Conservation (phyloP, 495 filamentous ascomycete species). For the Xylaria sp. region DNA sequence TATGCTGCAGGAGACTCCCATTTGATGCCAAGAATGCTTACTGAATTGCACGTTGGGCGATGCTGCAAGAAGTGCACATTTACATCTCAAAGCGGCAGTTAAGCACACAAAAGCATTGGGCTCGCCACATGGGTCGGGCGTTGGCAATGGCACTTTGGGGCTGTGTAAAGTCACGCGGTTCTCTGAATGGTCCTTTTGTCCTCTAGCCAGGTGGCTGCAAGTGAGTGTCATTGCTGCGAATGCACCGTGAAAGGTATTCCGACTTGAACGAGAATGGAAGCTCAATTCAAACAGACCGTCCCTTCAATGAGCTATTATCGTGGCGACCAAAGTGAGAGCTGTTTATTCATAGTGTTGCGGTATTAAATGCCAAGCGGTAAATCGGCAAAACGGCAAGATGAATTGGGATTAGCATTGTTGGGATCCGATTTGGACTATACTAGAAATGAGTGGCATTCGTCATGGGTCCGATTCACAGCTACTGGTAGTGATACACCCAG, state of each 20-base stretch:
- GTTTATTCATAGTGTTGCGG: too few relatives aligned
- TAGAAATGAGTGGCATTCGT: background rate
- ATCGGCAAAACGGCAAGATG: slow-evolving; percentile 12
- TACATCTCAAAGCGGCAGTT: slow-evolving; percentile 9
- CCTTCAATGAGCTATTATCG: background rate
- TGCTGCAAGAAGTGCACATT: background rate
- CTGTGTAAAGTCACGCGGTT: slow-evolving; percentile 20
- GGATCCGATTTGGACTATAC: background rate
- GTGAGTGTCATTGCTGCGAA: background rate
- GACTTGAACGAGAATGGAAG: background rate
- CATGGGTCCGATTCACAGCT: background rate
- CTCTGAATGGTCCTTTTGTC: background rate
- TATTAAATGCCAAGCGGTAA: background rate
- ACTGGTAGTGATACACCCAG: too few relatives aligned
- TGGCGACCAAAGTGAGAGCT: background rate
- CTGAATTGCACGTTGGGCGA: background rate
- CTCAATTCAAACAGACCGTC: background rate
- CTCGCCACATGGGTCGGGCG: slow-evolving; percentile 7
- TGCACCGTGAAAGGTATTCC: background rate
- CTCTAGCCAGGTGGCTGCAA: background rate
- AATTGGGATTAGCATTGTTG: slow-evolving; percentile 1
- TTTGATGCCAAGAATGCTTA: background rate
- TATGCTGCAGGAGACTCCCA: background rate
- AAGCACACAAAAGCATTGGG: background rate
- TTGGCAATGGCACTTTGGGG: slow-evolving; percentile 7